Evolutionary conservation across 1,139 yeast species (phyloP), one percentile per base, ranked within the genome.

Genomic region (Pichia sp.): DNA sequence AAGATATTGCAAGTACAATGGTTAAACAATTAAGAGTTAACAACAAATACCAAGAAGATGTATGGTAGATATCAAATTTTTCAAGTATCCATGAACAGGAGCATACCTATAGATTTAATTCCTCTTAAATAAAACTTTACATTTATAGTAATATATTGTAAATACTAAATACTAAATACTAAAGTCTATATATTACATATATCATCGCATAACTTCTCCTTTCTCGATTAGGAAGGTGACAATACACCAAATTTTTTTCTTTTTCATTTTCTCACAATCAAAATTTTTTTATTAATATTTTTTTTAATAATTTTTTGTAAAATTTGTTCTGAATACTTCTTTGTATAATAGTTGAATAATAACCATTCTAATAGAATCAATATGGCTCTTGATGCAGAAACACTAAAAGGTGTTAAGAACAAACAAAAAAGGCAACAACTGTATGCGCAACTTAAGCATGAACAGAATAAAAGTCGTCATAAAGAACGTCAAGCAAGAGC

Each of bases 11-110:
- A 22, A 79, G 81, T 55, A 95, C 86, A 57, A 75, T 87, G 68
- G 77, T 89, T 57, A 87, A 90, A 73, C 80, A 85, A 61, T 79
- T 87, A 74, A 88, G 87, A 69, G 82, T 87, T 34, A 86, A 86
- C 64, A 93, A 93, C 67, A 81, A 87, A 70, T 91, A 89, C 70
- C 99, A 91, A 73, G 99, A 93, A 73, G 99, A 93, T 76, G 96
- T 93, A 29, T 93, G 99, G 98, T 91, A 73, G 66, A n/a, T 31
- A 10, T 34, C 8, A 7, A 34, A 1, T n/a, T n/a, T 34, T 34
- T 33, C 9, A 34, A 3, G 3, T 34, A n/a, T 34, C n/a, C 2
- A 34, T 34, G 5, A n/a, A 34, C 38, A 34, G 11, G 19, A 3
- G n/a, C 13, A 7, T 10, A 34, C 19, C 11, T n/a, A n/a, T 34